Conservation (phyloP, 73 alveolate species). For the Paramecium sexaurelia region DNA sequence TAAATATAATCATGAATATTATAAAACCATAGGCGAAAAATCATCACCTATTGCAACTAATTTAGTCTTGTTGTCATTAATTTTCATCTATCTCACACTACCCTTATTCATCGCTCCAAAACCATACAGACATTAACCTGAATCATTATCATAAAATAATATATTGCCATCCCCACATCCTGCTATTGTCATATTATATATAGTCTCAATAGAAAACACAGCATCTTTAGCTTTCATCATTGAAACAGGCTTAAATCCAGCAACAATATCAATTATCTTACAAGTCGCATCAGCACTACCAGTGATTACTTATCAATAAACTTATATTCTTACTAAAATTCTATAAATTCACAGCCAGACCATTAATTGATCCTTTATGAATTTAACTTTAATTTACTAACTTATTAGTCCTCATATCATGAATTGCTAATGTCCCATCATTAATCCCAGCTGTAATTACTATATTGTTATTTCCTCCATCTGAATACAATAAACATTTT, state of each 20-base stretch:
- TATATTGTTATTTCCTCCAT: conserved; percentile 89
- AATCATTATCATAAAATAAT: conserved; percentile 87
- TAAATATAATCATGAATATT: not conserved
- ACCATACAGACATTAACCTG: conserved; percentile 94
- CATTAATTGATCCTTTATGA: conserved; percentile 95
- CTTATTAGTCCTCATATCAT: conserved; percentile 94
- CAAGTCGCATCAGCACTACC: conserved; percentile 97
- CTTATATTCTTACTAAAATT: conserved; percentile 28
- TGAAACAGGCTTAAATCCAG: conserved; percentile 87
- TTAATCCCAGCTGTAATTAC: conserved; percentile 91
- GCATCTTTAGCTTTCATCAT: conserved; percentile 94
- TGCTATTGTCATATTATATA: conserved; percentile 90
- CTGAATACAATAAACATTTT: conserved; percentile 84
- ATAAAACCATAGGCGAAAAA: conserved; percentile 63
- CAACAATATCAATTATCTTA: conserved; percentile 83
- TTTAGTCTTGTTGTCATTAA: conserved; percentile 57
- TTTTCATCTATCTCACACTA: conserved; percentile 53
- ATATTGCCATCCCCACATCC: conserved; percentile 99
- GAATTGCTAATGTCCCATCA: conserved; percentile 91
- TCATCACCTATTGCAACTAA: conserved; percentile 65
- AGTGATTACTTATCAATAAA: conserved; percentile 76
- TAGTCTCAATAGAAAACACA: conserved; percentile 93
- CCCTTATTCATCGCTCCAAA: conserved; percentile 71
- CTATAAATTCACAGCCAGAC: conserved; percentile 31
- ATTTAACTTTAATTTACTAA: conserved; percentile 79